A percentile compares a stretch with the other conserved stretches of the same genome.
phyloP scores from a whole-genome alignment of 208 protist species.

The Leishmania aethiopica region DNA sequence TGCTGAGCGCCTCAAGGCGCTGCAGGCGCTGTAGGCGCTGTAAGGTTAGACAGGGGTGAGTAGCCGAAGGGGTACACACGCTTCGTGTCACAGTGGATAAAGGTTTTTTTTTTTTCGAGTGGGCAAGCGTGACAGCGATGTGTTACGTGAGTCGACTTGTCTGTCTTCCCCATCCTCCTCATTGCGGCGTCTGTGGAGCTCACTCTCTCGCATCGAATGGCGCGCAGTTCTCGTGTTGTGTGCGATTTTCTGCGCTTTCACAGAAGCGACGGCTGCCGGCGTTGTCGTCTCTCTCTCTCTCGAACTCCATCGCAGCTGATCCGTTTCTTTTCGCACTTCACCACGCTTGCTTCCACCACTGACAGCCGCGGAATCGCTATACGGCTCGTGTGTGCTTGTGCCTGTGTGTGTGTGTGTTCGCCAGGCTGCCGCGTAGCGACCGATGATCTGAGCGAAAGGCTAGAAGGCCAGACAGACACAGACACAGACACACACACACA shows the following conservation, averaged over 20 bases:
- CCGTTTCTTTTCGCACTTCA: background rate
- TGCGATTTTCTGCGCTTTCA: background rate
- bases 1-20: slow-evolving; percentile 55
- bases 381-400: background rate
- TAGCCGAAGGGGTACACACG: background rate
- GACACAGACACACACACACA: slow-evolving; percentile 1
- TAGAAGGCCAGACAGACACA: background rate
- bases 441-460: too few species aligned
- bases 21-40: slow-evolving; percentile 50
- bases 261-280: background rate
- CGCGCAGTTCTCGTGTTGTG: background rate
- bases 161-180: background rate
- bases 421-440: background rate
- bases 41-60: slow-evolving; percentile 8
- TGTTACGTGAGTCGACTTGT: background rate
- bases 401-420: background rate
- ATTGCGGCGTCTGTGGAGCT: background rate
- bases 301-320: background rate
- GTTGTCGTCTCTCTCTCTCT: background rate
- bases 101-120: too few species aligned
- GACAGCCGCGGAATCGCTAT: too few species aligned
- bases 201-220: background rate
- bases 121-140: background rate
- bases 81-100: background rate
- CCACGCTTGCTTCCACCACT: background rate